Percentiles rank a stretch among this genome's conserved stretches.
Conservation (phyloP, 2,329 filamentous ascomycete genomes). For the Aspergillus amoenus region DNA sequence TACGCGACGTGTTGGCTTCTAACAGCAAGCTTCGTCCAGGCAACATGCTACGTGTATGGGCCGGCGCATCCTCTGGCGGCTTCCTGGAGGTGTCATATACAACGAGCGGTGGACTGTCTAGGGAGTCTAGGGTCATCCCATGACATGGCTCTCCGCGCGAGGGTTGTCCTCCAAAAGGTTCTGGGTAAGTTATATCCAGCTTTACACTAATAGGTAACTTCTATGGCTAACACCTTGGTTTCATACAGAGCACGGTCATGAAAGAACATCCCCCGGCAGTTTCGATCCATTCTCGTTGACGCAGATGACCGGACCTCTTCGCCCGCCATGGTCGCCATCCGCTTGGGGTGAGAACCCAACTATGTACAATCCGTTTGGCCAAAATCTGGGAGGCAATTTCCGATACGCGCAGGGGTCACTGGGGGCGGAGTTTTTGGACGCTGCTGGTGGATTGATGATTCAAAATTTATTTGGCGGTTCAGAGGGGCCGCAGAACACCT, state of each 20-base stretch:
- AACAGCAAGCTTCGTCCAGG: constrained; percentile 24
- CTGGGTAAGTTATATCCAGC: constrained; percentile 9
- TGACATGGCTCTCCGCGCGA: constrained; percentile 21
- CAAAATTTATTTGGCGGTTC: constrained; percentile 17
- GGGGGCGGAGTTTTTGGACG: constrained; percentile 21
- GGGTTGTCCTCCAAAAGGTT: constrained; percentile 19
- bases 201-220: neutral
- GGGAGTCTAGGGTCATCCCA: constrained; percentile 20
- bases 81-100: constrained; percentile 16
- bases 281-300: constrained; percentile 9
- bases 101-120: constrained; percentile 18
- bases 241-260: constrained; percentile 8
- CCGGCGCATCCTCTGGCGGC: constrained; percentile 15
- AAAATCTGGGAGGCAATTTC: constrained; percentile 10
- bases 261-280: neutral
- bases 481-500: constrained; percentile 5
- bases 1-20: constrained; percentile 25
- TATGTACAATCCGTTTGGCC: constrained; percentile 12
- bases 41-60: constrained; percentile 23
- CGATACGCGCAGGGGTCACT: constrained; percentile 19
- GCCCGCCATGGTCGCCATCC: constrained; percentile 11
- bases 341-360: constrained; percentile 6
- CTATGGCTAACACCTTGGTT: neutral
- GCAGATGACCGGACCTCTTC: constrained; percentile 5
- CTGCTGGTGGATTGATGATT: constrained; percentile 20